A percentile compares a stretch with the other conserved stretches of the same genome.
These are phyloP conservation scores for Chloromonas sp. DNA, from an alignment of 163 green algal species.

Conservation along the genomic window DNA sequence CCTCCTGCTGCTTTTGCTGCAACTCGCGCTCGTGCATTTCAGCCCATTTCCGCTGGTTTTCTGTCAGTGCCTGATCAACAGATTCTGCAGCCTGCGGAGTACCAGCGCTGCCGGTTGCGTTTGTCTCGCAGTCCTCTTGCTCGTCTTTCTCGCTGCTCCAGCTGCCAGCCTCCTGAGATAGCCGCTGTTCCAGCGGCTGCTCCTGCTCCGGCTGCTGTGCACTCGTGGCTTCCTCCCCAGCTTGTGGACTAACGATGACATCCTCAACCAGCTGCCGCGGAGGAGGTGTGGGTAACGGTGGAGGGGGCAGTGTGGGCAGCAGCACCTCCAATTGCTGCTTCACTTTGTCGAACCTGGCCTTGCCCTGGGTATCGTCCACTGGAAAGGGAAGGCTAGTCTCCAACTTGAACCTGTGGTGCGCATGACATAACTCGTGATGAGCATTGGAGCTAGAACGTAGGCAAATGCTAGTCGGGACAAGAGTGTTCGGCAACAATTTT, in stretches of 20 bases:
- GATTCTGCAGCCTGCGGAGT: neutral
- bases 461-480: neutral
- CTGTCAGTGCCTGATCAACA: neutral
- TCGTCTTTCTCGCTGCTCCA: neutral
- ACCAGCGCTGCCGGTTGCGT: no score
- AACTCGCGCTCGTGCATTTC: neutral
- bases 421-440: neutral
- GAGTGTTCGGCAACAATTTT: neutral
- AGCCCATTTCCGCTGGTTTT: neutral
- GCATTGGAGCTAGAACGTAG: neutral
- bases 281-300: neutral
- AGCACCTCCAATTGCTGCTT: constrained; percentile 45
- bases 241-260: neutral
- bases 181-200: neutral
- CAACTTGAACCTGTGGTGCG: constrained; percentile 11
- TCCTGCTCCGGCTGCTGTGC: neutral
- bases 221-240: neutral
- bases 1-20: neutral
- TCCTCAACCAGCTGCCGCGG: neutral
- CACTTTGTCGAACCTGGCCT: constrained; percentile 53
- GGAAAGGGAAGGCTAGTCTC: constrained; percentile 19
- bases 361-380: constrained; percentile 28
- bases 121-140: neutral
- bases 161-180: neutral
- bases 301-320: constrained; percentile 41